These are phyloP conservation scores for Saksenaea vasiformis DNA, from an alignment of 371 early-diverging fungal species.

Conservation along the genomic window DNA sequence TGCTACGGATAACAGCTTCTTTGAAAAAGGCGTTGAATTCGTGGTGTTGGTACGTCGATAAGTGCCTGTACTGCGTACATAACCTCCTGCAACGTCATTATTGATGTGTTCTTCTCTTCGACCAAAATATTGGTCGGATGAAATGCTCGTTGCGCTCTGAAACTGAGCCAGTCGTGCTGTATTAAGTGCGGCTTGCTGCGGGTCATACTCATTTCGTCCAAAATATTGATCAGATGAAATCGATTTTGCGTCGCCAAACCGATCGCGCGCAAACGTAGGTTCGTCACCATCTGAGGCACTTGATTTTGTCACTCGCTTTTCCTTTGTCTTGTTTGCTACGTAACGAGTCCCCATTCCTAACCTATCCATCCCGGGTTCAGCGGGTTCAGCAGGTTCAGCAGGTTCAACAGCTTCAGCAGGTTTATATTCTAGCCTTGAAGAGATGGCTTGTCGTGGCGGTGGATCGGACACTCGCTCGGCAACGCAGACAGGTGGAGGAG, in stretches of 20 bases:
- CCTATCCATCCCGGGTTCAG: slow-evolving; percentile 35
- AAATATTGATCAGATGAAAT: slow-evolving; percentile 92
- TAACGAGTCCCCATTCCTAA: slow-evolving; percentile 55
- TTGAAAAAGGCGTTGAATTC: slow-evolving; percentile 19
- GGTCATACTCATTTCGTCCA: slow-evolving; percentile 67
- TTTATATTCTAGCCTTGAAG: slow-evolving; percentile 14
- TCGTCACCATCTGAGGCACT: slow-evolving; percentile 20
- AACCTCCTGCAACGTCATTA: slow-evolving; percentile 17
- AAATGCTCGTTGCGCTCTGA: slow-evolving; percentile 73
- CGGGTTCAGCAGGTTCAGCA: background rate
- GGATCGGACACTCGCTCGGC: background rate
- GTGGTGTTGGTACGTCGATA: slow-evolving; percentile 5
- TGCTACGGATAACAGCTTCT: slow-evolving; percentile 32
- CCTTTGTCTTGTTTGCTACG: slow-evolving; percentile 48
- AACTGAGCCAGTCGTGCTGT: slow-evolving; percentile 66
- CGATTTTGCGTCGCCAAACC: slow-evolving; percentile 77
- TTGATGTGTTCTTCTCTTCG: slow-evolving; percentile 19
- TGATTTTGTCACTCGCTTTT: background rate
- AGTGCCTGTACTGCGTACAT: slow-evolving; percentile 15
- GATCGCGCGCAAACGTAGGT: slow-evolving; percentile 51
- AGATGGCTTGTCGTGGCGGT: background rate
- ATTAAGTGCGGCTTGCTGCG: slow-evolving; percentile 53
- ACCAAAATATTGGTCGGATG: slow-evolving; percentile 79
- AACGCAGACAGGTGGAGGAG: background rate
- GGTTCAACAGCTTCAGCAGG: slow-evolving; percentile 1